These are phyloP conservation scores for Abortiporus biennis DNA, from an alignment of 1,284 basidiomycete species.

Conservation along the genomic window DNA sequence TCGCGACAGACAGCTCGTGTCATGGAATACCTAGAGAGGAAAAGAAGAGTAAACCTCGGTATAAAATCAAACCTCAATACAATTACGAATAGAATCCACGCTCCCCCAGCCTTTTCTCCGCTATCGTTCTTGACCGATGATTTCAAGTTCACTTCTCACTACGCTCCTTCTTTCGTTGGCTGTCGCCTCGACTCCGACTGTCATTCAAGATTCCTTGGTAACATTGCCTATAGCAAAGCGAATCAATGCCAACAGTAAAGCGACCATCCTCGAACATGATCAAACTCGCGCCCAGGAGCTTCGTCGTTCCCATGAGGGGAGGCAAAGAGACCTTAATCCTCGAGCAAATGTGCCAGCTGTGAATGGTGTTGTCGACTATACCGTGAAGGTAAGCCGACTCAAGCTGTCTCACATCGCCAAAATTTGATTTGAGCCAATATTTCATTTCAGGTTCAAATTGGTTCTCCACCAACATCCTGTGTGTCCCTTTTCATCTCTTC, in stretches of 20 bases:
- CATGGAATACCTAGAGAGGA: too few relatives aligned
- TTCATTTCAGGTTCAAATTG: neutral
- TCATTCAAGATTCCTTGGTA: conserved; percentile 17
- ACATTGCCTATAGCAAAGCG: conserved; percentile 23
- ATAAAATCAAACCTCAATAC: too few relatives aligned
- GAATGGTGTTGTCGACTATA: neutral
- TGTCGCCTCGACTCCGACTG: conserved; percentile 17
- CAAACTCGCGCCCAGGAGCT: neutral
- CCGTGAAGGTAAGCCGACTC: neutral
- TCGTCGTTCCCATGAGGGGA: neutral
- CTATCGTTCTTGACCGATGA: too few relatives aligned
- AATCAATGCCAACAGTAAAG: conserved; percentile 19
- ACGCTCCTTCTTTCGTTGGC: too few relatives aligned
- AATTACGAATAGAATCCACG: too few relatives aligned
- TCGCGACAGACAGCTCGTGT: too few relatives aligned
- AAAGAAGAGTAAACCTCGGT: too few relatives aligned
- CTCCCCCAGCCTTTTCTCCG: too few relatives aligned
- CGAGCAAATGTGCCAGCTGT: neutral
- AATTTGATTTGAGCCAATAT: neutral
- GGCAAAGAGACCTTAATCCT: neutral
- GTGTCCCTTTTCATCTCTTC: neutral
- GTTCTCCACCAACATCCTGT: neutral
- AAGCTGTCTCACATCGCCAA: neutral
- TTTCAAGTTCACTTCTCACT: too few relatives aligned
- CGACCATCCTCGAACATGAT: neutral